These are phyloP conservation scores for Amanita fuliginea DNA, from an alignment of 768 basidiomycete species.

Conservation along the genomic window DNA sequence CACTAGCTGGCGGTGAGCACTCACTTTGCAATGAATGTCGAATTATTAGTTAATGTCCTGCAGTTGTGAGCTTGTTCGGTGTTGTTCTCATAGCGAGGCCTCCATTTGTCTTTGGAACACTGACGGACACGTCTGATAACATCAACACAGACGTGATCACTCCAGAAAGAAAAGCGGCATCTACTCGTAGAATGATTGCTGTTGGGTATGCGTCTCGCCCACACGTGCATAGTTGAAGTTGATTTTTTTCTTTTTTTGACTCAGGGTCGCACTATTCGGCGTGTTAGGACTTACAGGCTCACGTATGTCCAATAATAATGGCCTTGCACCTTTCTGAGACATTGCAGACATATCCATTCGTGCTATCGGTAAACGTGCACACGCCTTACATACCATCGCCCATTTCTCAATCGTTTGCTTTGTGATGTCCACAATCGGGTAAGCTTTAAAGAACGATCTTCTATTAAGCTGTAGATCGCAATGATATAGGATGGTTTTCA, in stretches of 20 bases:
- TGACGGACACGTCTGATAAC: not conserved
- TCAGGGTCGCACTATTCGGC: constrained; percentile 52
- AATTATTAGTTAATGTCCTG: not conserved
- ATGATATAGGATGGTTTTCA: constrained; percentile 29
- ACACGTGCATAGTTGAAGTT: not conserved
- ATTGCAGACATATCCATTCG: constrained; percentile 32
- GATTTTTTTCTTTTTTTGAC: not conserved
- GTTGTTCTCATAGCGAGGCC: constrained; percentile 80
- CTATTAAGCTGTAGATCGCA: not conserved
- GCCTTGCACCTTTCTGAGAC: not conserved
- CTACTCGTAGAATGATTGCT: constrained; percentile 39
- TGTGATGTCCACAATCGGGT: constrained; percentile 24
- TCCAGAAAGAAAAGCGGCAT: constrained; percentile 15
- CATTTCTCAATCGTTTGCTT: constrained; percentile 57
- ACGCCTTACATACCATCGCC: constrained; percentile 59
- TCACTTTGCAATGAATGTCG: not conserved
- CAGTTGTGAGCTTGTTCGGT: constrained; percentile 59
- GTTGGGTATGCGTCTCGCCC: constrained; percentile 32
- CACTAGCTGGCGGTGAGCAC: constrained; percentile 33
- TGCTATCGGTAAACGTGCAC: constrained; percentile 66
- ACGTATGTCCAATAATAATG: constrained; percentile 32
- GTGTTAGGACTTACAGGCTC: constrained; percentile 58
- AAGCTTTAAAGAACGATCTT: constrained; percentile 7
- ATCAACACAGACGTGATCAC: constrained; percentile 5
- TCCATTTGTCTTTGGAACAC: constrained; percentile 51